Base-by-base conservation (phyloP, 1,284 basidiomycete genomes). In the Cutaneotrichosporon sp. region DNA sequence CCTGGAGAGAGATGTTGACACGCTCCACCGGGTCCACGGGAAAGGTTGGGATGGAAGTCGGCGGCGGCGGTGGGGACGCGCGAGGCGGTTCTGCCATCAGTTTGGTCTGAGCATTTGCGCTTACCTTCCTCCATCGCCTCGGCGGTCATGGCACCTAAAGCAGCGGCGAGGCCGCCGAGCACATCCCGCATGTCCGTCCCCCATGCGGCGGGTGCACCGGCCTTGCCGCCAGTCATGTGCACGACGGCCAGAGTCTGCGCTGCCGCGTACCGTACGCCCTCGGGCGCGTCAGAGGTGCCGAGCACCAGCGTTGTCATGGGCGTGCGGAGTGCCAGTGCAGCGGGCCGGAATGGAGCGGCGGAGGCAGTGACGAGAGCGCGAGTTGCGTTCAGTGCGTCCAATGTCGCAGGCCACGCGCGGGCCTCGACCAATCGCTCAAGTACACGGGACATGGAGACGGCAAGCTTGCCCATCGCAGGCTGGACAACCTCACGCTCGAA, bases 381-480 rank as follows among this genome's bases (percentile, higher is more conserved):
- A n/a, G 70, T 63, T 1, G 69, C 51, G 1, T 59, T 61, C 9
- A 78, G 67, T 1, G 73, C 58, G 21, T 58, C 26, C 59, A 76
- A 71, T 2, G 75, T 18, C 3, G 66, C 62, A 13, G 58, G 58
- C 72, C 70, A 73, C 6, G 73, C 69, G 26, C 57, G 40, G 2
- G 71, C 66, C 9, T 64, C 60, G 11, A 68, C 21, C 18, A 61
- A 30, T 8, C 75, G 60, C 58, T 77, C 72, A 51, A 77, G 58
- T 2, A 76, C 65, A 34, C 69, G 73, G 30, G 68, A 65, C 14
- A 77, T 52, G 2, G 72, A 71, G 2, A 76, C 71, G 10, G 75
- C 70, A 16, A 77, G 64, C 67, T 79, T 80, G 56, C 75, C 76
- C 69, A 78, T 75, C 21, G 76, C 68, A 10, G 79, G 79, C 40